Evolutionary conservation across 441 rosid genomes (phyloP), one percentile per base, ranked within the genome.

Genomic region (Eutrema salsugineum): DNA sequence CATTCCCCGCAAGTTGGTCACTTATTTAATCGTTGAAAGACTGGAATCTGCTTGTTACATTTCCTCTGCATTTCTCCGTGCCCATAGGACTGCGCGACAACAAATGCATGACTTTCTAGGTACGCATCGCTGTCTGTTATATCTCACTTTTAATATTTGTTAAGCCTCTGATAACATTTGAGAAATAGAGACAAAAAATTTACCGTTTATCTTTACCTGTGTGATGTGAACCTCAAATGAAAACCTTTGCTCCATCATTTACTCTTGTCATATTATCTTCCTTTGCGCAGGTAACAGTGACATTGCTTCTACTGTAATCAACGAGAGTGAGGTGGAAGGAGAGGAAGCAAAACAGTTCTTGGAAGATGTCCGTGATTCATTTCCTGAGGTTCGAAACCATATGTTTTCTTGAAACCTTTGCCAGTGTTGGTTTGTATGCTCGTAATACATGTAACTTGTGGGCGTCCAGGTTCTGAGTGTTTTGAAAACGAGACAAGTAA

Each of bases 61-160:
- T 36, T 88, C 98, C 79, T 97, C 98, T 63, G 96, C 99, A 77
- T 95, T 95, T 86, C 95, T 95, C 58, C 89, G 94, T 20, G 95
- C 94, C 57, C 99, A 93, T 60, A 83, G 87, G 81, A 88, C 87
- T 57, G 97, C 91, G 32, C 79, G 80, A 32, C 83, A 74, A 68
- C 89, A 89, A 72, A 84, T 93, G 64, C 86, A 81, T 59, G 91
- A 84, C 71, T 94, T 94, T 71, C 87, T 94, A 72, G 98, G 99
- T 94, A 82, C 82, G 48, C 24, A 44, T 43, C 17, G 11, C 30
- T 50, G 16, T 30, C 42, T 6, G 62, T 33, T 65, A 51, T 35
- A 39, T 62, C n/a, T 53, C 1, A 22, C 9, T 43, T 19, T n/a
- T 62, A 28, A 17, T 47, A 59, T 27, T 5, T 1, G 38, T 56